Percentiles rank a stretch among this genome's conserved stretches.
Evolutionary conservation across 768 basidiomycete genomes (phyloP).

Genomic region (Suillus subaureus): DNA sequence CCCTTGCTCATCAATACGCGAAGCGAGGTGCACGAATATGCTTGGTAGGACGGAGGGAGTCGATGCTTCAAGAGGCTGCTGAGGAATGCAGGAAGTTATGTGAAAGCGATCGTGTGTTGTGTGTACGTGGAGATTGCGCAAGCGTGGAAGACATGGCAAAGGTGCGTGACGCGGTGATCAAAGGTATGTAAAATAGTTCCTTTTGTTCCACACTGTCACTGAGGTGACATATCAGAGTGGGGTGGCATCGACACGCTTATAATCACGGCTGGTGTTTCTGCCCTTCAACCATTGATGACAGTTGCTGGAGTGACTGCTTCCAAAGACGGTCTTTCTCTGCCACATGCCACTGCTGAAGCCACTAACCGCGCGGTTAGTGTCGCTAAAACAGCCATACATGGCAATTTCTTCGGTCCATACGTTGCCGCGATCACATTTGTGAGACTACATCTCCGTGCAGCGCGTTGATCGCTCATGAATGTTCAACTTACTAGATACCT

Average conservation of each 20-base stretch:
- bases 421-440: constrained; percentile 74
- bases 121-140: constrained; percentile 64
- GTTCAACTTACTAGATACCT: constrained; percentile 59
- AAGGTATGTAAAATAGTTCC: constrained; percentile 44
- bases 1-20: constrained; percentile 72
- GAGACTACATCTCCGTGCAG: constrained; percentile 26
- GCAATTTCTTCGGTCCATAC: constrained; percentile 74
- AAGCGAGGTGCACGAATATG: constrained; percentile 75
- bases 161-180: constrained; percentile 52
- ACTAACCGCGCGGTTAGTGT: constrained; percentile 60
- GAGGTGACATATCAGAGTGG: constrained; percentile 58
- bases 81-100: constrained; percentile 52
- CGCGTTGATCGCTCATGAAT: constrained; percentile 2
- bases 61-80: constrained; percentile 57
- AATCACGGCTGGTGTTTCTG: constrained; percentile 83
- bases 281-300: constrained; percentile 73
- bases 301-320: constrained; percentile 58
- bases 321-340: constrained; percentile 29
- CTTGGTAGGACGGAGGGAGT: constrained; percentile 66
- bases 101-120: constrained; percentile 42
- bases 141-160: constrained; percentile 66
- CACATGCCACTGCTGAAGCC: constrained; percentile 52
- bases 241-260: constrained; percentile 80
- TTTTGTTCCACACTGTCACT: not conserved
- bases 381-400: constrained; percentile 54